Conservation (phyloP, 73 alveolate species). For the Stentor coeruleus region DNA sequence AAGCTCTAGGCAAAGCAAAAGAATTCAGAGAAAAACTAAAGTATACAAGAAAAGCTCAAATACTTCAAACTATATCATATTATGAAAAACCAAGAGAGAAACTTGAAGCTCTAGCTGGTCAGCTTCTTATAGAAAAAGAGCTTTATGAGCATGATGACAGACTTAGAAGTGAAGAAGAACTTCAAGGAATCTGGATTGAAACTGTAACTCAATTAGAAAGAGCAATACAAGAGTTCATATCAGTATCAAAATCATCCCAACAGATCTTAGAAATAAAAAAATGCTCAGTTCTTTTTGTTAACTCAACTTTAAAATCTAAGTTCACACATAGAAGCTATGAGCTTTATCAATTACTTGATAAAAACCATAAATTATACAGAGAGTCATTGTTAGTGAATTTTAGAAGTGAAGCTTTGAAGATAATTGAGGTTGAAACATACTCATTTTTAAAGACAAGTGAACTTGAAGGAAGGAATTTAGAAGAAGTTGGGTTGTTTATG, state of each 20-base stretch:
- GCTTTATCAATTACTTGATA: background rate
- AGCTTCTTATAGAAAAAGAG: constrained; percentile 10
- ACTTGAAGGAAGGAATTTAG: background rate
- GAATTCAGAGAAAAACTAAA: constrained; percentile 9
- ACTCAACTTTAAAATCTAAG: background rate
- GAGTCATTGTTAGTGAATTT: background rate
- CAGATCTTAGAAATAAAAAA: background rate
- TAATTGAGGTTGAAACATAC: background rate
- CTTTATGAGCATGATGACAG: constrained; percentile 6
- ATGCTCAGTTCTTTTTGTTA: background rate
- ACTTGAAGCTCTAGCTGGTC: constrained; percentile 12
- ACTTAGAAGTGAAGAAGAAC: constrained; percentile 7
- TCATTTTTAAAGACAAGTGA: background rate
- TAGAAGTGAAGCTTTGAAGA: background rate
- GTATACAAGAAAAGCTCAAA: constrained; percentile 8
- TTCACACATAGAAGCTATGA: constrained; percentile 14
- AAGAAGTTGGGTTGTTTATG: background rate
- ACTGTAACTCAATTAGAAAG: constrained; percentile 5
- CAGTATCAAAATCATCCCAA: background rate
- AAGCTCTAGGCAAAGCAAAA: constrained; percentile 16
- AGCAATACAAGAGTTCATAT: background rate
- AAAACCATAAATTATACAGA: background rate
- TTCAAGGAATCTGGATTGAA: constrained; percentile 21
- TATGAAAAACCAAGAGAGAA: background rate
- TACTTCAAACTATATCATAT: background rate